phyloP scores from a whole-genome alignment of 148 eudicot species.

The Salicornia ramosissima region DNA sequence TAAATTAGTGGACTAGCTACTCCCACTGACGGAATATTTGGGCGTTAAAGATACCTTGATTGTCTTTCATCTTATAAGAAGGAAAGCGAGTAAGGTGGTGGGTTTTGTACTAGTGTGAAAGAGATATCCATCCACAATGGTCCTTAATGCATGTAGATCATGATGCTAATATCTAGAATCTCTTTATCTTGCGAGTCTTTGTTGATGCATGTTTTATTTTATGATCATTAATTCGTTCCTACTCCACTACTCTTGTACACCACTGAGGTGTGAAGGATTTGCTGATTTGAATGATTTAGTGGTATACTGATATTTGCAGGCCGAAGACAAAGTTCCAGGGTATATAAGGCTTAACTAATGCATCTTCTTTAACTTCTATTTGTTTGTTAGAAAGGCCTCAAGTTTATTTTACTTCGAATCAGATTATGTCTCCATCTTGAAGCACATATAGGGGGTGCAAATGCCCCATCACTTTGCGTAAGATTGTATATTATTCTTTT shows the following conservation, averaged over 20 bases:
- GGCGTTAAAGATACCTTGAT: not conserved
- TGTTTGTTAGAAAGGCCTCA: constrained; percentile 1
- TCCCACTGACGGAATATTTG: constrained; percentile 2
- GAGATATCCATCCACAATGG: constrained; percentile 25
- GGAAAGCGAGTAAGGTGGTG: constrained; percentile 7
- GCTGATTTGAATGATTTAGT: not conserved
- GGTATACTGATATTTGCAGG: constrained; percentile 5
- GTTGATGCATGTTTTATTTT: constrained; percentile 17
- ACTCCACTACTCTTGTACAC: not conserved
- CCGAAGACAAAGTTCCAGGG: not conserved
- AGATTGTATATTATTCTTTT: constrained; percentile 5
- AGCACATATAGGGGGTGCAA: not conserved
- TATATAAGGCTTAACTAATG: constrained; percentile 7
- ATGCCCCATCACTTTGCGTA: not conserved
- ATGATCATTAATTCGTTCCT: constrained; percentile 1
- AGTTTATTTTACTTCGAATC: not conserved
- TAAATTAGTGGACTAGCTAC: not conserved
- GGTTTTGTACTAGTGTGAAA: constrained; percentile 22
- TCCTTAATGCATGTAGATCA: constrained; percentile 25
- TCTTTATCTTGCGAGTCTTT: constrained; percentile 20
- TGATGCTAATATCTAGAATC: constrained; percentile 30
- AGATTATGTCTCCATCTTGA: constrained; percentile 10
- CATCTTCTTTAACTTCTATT: constrained; percentile 1
- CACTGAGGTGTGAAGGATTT: constrained; percentile 5
- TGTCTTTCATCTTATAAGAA: constrained; percentile 3